Base-by-base conservation (phyloP, 257 asterid species). In the Plantago major region DNA sequence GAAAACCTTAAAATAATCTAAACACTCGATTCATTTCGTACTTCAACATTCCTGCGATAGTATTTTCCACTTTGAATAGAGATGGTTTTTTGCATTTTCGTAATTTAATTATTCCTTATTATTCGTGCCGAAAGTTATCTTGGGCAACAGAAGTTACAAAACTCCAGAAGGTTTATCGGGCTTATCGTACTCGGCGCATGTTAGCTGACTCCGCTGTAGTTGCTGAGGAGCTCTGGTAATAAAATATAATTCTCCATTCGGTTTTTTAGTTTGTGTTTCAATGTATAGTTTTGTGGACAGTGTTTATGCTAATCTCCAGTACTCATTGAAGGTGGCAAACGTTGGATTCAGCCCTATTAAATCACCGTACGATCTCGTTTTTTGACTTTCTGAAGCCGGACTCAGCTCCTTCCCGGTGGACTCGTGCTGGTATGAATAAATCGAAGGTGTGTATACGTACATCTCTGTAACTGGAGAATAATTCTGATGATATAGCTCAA, bases 141-240 rank as follows among this genome's bases (percentile, higher is more conserved):
- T 30, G 37, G 18, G 98, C 95, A 18, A n/a, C n/a, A n/a, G n/a
- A n/a, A n/a, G n/a, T n/a, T n/a, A 86, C 76, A 94, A 80, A 64
- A 66, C 65, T 92, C 38, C 99, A 89, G 85, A 92, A 92, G 87
- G 91, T 76, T 52, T 92, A 92, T 56, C 72, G 97, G 73, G 69
- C 97, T 54, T 89, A 92, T 42, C 93, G 97, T 38, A 92, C 97
- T 6, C 86, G 95, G 62, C 96, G 99, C 67, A 92, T 84, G 97
- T 74, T 89, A 73, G 99, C 99, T 0, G 99, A 92, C 72, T 84
- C 96, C 50, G 97, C 99, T 47, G 95, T 92, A 26, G 96, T 92
- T 45, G 97, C 84, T 11, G 99, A 84, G 73, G 95, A 86, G 68
- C 88, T 92, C 58, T 89, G 97, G 99, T 90, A 68, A 38, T 30